Evolutionary conservation across 179 eudicot genomes (phyloP).

Genomic region (Drosera spatulata): DNA sequence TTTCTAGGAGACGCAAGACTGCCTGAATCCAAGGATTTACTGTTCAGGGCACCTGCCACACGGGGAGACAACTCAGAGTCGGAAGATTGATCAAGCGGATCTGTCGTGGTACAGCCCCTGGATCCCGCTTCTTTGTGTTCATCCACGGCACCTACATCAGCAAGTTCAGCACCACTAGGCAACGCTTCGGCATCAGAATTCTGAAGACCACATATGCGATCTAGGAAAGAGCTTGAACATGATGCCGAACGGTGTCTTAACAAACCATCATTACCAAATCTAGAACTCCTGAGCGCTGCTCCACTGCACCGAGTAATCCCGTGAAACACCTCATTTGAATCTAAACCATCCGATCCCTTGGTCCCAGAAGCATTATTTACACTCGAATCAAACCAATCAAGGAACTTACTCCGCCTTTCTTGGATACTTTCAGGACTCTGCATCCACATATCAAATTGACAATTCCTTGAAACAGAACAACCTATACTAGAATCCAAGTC

Average conservation of each 20-base stretch:
- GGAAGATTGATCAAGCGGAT: conserved; percentile 12
- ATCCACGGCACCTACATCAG: conserved; percentile 3
- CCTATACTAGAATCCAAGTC: conserved; percentile 4
- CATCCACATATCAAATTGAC: conserved; percentile 46
- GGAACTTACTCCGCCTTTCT: conserved; percentile 54
- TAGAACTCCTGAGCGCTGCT: conserved; percentile 23
- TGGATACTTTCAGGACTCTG: conserved; percentile 49
- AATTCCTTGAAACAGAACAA: conserved; percentile 15
- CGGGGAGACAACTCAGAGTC: conserved; percentile 21
- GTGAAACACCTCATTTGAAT: conserved; percentile 12
- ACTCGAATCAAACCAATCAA: conserved; percentile 42
- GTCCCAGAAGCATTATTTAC: neutral
- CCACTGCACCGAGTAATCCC: conserved; percentile 27
- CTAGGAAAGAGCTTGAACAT: conserved; percentile 13
- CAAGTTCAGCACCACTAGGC: conserved; percentile 16
- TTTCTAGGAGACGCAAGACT: conserved; percentile 12
- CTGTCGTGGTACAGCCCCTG: conserved; percentile 6
- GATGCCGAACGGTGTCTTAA: conserved; percentile 36
- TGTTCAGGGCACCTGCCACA: conserved; percentile 13
- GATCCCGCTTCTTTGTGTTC: conserved; percentile 9
- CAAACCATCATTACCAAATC: conserved; percentile 25
- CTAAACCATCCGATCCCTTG: conserved; percentile 7
- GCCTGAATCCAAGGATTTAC: conserved; percentile 13
- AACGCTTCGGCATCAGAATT: conserved; percentile 15
- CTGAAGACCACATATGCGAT: conserved; percentile 14